A percentile compares a stretch with the other conserved stretches of the same genome.
Conservation (phyloP, 2,329 filamentous ascomycete species). For the Penicillium corylophilum region DNA sequence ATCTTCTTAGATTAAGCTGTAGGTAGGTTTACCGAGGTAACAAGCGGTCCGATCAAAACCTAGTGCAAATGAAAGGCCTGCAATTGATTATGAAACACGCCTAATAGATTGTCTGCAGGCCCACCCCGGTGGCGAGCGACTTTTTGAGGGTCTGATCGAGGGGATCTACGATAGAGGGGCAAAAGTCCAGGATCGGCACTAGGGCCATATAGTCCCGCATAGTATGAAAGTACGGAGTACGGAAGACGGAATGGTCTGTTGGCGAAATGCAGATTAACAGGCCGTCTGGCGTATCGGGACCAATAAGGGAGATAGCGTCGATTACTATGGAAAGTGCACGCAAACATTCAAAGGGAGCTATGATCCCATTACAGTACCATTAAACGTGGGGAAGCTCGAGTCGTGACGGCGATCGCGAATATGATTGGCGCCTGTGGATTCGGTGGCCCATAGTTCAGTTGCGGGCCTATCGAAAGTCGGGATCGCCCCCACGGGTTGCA, state of each 20-base stretch:
- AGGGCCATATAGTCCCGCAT: neutral
- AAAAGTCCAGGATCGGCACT: neutral
- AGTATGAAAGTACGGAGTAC: neutral
- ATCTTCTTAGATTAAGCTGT: too few relatives aligned
- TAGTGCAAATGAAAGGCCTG: neutral
- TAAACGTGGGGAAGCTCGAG: slow-evolving; percentile 14
- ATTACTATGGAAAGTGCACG: neutral
- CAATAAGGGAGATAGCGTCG: neutral
- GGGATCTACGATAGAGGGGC: neutral
- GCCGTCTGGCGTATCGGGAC: neutral
- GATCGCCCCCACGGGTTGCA: slow-evolving; percentile 14
- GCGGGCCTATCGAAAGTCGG: slow-evolving; percentile 6
- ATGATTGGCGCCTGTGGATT: slow-evolving; percentile 17
- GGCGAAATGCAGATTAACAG: neutral
- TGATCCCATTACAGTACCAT: too few relatives aligned
- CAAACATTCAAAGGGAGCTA: neutral
- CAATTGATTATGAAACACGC: neutral
- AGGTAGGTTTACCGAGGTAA: neutral
- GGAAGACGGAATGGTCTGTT: neutral
- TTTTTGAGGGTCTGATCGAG: neutral
- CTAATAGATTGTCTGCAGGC: neutral
- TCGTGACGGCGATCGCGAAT: slow-evolving; percentile 12
- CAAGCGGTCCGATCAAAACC: neutral
- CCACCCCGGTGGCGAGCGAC: neutral
- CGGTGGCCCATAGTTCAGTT: neutral